These are phyloP conservation scores for Glycine latifolia DNA, from an alignment of 306 rosid genomes.

Conservation along the genomic window DNA sequence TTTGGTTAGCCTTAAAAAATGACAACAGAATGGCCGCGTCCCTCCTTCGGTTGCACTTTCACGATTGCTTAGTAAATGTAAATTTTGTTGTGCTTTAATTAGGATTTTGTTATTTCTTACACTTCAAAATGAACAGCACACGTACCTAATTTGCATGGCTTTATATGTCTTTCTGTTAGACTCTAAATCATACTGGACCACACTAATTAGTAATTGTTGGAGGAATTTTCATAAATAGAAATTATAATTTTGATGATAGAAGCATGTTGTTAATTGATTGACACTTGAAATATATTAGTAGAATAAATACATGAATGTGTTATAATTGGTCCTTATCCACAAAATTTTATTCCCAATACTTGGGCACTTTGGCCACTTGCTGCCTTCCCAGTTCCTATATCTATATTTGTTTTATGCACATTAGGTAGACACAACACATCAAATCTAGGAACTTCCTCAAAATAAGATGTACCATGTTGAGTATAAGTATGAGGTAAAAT, in stretches of 20 bases:
- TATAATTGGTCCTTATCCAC: slow-evolving; percentile 7
- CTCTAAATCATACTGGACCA: slow-evolving; percentile 1
- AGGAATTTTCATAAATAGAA: background rate
- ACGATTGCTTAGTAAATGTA: slow-evolving; percentile 78
- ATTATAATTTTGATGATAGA: background rate
- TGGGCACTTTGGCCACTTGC: background rate
- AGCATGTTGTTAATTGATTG: background rate
- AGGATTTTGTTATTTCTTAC: background rate
- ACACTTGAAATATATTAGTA: background rate
- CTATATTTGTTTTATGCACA: background rate
- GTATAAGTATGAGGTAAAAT: too few species aligned
- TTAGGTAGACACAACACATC: background rate
- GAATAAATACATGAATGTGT: background rate
- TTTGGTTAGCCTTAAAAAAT: slow-evolving; percentile 57
- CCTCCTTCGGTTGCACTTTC: slow-evolving; percentile 78
- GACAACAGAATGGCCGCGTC: slow-evolving; percentile 80
- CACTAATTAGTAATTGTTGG: background rate
- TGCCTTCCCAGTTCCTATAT: background rate
- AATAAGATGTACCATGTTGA: too few species aligned
- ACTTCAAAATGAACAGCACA: background rate
- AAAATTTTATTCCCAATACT: background rate
- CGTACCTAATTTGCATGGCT: background rate
- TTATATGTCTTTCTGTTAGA: background rate
- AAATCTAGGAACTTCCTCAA: background rate
- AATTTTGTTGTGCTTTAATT: too few species aligned